These are phyloP conservation scores for Pseudocercospora pini-densiflorae DNA, from an alignment of 2,329 filamentous ascomycete species.

Conservation along the genomic window DNA sequence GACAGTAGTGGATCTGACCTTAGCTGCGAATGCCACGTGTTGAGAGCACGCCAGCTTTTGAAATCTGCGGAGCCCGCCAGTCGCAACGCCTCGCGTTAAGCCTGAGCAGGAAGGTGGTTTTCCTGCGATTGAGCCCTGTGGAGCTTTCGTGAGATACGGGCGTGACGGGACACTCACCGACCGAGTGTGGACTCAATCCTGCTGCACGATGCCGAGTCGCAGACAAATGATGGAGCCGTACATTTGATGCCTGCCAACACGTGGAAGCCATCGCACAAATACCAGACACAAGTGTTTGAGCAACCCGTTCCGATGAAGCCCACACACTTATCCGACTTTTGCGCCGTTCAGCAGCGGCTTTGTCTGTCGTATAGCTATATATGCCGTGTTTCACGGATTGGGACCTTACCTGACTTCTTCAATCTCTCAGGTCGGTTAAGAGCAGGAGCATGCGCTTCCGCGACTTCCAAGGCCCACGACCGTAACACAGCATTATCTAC, in stretches of 20 bases:
- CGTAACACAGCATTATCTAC: neutral
- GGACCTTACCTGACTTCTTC: neutral
- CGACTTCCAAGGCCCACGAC: neutral
- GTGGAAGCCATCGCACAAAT: constrained; percentile 17
- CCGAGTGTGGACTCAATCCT: constrained; percentile 4
- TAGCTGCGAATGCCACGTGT: constrained; percentile 18
- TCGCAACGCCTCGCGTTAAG: constrained; percentile 4
- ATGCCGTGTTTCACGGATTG: neutral
- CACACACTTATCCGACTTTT: neutral
- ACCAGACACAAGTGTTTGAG: constrained; percentile 1
- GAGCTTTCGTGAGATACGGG: neutral
- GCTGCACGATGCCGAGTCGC: constrained; percentile 18
- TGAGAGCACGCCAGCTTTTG: constrained; percentile 12
- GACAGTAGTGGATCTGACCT: neutral
- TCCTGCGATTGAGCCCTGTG: neutral
- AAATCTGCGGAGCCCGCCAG: neutral
- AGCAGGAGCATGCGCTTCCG: constrained; percentile 1
- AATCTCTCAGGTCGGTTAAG: neutral
- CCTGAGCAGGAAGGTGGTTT: constrained; percentile 16
- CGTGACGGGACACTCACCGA: constrained; percentile 9
- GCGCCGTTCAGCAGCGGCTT: neutral
- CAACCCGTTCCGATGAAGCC: neutral
- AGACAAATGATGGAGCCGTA: constrained; percentile 20
- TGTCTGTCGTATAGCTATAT: neutral
- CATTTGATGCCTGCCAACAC: constrained; percentile 19